Percentiles rank a stretch among this genome's conserved stretches.
Conservation (phyloP, 495 filamentous ascomycete genomes). For the Trichoderma erinaceum region DNA sequence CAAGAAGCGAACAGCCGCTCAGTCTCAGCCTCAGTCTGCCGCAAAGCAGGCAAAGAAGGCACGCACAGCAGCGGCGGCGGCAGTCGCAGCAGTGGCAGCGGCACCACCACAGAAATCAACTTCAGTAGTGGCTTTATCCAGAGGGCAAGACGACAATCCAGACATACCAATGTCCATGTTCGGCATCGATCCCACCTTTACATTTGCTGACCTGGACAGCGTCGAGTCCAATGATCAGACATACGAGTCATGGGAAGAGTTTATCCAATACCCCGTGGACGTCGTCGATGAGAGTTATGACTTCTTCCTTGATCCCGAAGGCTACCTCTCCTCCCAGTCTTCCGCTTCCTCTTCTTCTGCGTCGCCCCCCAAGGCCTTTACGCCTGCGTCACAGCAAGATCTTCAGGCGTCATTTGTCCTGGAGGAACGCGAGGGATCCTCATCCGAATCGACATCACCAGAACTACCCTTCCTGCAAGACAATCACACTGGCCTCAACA, state of each 20-base stretch:
- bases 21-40: conserved; percentile 26
- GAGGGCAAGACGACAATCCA: conserved; percentile 20
- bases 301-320: conserved; percentile 32
- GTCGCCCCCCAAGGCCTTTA: conserved; percentile 33
- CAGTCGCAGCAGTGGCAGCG: neutral
- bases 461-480: conserved; percentile 1
- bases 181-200: conserved; percentile 22
- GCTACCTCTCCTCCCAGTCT: conserved; percentile 31
- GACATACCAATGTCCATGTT: conserved; percentile 18
- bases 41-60: conserved; percentile 36
- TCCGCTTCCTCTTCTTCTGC: conserved; percentile 29
- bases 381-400: conserved; percentile 22
- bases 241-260: conserved; percentile 33
- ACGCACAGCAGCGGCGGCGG: conserved; percentile 3
- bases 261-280: conserved; percentile 23
- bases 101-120: neutral
- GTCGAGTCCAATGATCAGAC: conserved; percentile 6
- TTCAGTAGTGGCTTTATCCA: conserved; percentile 8
- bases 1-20: conserved; percentile 35
- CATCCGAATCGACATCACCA: neutral
- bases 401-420: neutral
- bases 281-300: conserved; percentile 26
- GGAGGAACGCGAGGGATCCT: neutral
- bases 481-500: conserved; percentile 33
- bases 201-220: conserved; percentile 12